phyloP scores from a whole-genome alignment of 306 rosid genomes.

The Sesbania bispinosa region DNA sequence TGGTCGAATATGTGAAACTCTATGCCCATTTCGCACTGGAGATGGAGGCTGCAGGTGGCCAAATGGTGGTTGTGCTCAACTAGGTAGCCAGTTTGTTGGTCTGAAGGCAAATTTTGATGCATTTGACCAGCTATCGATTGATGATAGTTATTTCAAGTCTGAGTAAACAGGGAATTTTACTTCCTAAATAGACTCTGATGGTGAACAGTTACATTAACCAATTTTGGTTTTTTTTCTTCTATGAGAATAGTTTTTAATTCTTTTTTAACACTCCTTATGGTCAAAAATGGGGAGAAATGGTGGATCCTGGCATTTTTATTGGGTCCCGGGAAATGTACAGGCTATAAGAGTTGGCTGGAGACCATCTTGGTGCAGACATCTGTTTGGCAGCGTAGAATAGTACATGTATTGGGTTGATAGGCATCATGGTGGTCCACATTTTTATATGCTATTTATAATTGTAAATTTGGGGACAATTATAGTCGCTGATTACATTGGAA shows the following conservation, averaged over 20 bases:
- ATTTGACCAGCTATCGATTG: conserved; percentile 70
- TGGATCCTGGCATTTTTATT: conserved; percentile 28
- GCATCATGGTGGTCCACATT: conserved; percentile 27
- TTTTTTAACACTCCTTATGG: background rate
- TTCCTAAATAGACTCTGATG: background rate
- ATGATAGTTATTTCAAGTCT: conserved; percentile 75
- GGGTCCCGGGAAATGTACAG: conserved; percentile 61
- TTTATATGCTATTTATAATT: conserved; percentile 12
- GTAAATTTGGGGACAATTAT: conserved; percentile 21
- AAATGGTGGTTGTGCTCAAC: conserved; percentile 79
- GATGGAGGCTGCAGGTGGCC: conserved; percentile 95
- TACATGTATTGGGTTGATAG: background rate
- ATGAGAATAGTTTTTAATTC: conserved; percentile 12
- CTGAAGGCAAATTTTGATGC: conserved; percentile 93
- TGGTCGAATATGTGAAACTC: conserved; percentile 59
- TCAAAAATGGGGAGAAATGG: conserved; percentile 4
- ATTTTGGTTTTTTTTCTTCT: conserved; percentile 28
- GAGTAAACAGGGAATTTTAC: conserved; percentile 32
- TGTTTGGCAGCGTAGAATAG: background rate
- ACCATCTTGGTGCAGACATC: conserved; percentile 20
- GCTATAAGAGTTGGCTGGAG: conserved; percentile 37
- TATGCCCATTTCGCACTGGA: conserved; percentile 67
- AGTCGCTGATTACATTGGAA: conserved; percentile 6
- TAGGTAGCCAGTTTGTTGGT: conserved; percentile 83
- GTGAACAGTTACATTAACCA: background rate